Evolutionary conservation across 2,329 filamentous ascomycete species (phyloP), one percentile per base, ranked within the genome.

Genomic region (Diaporthe velutina): DNA sequence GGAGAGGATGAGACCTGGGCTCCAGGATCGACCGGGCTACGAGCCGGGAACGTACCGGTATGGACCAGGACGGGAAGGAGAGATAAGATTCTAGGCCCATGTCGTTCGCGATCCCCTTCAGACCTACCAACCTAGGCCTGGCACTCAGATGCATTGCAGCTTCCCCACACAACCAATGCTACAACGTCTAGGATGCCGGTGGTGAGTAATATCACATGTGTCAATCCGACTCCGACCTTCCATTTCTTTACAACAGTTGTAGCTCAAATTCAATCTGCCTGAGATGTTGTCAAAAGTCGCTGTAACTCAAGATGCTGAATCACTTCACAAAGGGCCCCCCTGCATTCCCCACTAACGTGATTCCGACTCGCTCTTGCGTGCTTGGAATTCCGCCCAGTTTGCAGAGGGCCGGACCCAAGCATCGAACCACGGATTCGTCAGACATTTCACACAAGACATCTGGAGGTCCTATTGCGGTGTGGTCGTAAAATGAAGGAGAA

Each of bases 301-400:
- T 54, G 28, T 35, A 33, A 68, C n/a, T 54, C 64, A 3, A 54
- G 45, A 12, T 4, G 33, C 33, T 52, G 64, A 28, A 40, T 54
- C 22, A 68, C n/a, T 33, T 28, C n/a, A 4, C 13, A 8, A 22
- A 40, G 2, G n/a, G 15, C 15, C 30, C 48, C 64, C 64, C 7
- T 28, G 64, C 15, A 30, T 19, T 54, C 64, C 30, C 48, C 33
- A 54, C 64, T 40, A 40, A 22, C 64, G 64, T 68, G 48, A 68
- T 68, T n/a, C 64, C 64, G 33, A 68, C 48, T 68, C 64, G n/a
- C 48, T 28, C 64, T 68, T 68, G 64, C 64, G 48, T 68, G 64
- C 64, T 68, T 68, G 48, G n/a, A 38, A 28, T 52, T 12, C 4
- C 19, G 8, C 30, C 40, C 3, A 48, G 15, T 30, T 33, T 33